A percentile compares a stretch with the other conserved stretches of the same genome.
Conservation (phyloP, 2,329 filamentous ascomycete genomes). For the Colletotrichum aenigma region DNA sequence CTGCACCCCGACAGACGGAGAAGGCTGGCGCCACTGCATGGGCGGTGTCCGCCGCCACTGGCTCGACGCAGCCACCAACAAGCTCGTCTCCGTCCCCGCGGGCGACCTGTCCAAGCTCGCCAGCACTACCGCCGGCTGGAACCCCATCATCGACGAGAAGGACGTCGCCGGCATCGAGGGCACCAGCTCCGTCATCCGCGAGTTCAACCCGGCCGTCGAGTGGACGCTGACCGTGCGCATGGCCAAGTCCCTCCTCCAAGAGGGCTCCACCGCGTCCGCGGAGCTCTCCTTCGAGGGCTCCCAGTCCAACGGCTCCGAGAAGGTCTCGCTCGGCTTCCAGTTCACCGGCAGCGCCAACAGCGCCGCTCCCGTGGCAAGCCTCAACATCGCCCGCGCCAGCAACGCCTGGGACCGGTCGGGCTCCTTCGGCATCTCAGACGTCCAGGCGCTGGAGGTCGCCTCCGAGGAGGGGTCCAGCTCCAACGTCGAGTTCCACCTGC, state of each 20-base stretch:
- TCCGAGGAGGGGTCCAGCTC: conserved; percentile 26
- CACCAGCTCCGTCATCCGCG: conserved; percentile 7
- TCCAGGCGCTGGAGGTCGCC: conserved; percentile 3
- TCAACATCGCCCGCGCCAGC: conserved; percentile 33
- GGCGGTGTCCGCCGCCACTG: conserved; percentile 19
- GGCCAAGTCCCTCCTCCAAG: conserved; percentile 9
- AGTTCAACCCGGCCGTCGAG: conserved; percentile 20
- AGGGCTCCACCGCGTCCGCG: conserved; percentile 19
- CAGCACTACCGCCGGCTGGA: conserved; percentile 19
- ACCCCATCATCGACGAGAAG: conserved; percentile 16
- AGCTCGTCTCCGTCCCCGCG: conserved; percentile 14
- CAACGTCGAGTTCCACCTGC: conserved; percentile 34
- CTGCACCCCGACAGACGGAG: conserved; percentile 30
- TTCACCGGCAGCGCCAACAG: conserved; percentile 26
- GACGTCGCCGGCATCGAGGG: conserved; percentile 10
- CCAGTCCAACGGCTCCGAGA: conserved; percentile 21
- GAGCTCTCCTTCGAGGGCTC: conserved; percentile 30
- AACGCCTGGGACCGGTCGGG: conserved; percentile 14
- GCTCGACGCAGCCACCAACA: conserved; percentile 17
- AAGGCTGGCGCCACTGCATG: conserved; percentile 33
- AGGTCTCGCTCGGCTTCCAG: conserved; percentile 24
- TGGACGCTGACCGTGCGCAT: conserved; percentile 21
- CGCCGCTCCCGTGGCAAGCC: conserved; percentile 16
- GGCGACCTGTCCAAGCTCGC: conserved; percentile 11
- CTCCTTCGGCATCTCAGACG: not conserved